Base-by-base conservation (phyloP, 1,139 yeast genomes). In the Pichia sp. region DNA sequence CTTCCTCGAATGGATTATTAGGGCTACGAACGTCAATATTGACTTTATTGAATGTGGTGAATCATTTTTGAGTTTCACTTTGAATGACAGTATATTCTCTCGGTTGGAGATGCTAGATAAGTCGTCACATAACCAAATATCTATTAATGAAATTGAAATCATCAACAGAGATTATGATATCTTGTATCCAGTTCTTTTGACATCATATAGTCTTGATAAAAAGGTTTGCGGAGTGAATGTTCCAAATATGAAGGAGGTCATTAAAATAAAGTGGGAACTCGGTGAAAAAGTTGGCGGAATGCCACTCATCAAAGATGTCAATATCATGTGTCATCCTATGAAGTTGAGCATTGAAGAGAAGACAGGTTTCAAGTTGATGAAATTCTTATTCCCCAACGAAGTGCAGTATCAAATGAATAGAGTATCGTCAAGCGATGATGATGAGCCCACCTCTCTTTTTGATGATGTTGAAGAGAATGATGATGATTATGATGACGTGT, bases 1-100 rank as follows among this genome's bases (percentile, higher is more conserved):
- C 21, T 36, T 30, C 35, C 20, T 42, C 29, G 49, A 46, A 35
- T 40, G 45, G 47, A 26, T 32, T 27, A 87, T 83, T 36, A 88
- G 68, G 19, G 91, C 76, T 7, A 88, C 77, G 1, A 95, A 82
- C 55, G 87, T 91, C 47, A 87, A 76, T 84, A 85, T 87, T n/a
- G 96, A 84, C 52, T 63, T 87, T 49, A 61, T 86, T 35, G 77
- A 73, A 37, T 20, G 30, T 3, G 36, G 32, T 7, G 12, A 29
- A 14, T 14, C 33, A 2, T 76, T 87, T 49, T 58, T 85, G 40
- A 94, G 83, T 55, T 66, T 87, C 42, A 80, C 82, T 0, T 54
- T 88, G 22, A 79, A 82, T 1, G 68, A 71, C 28, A 72, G 84
- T 3, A 64, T 65, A 25, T 86, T 77, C 57, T 67, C 70, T 42